A percentile compares a stretch with the other conserved stretches of the same genome.
phyloP scores from a whole-genome alignment of 805 yeast species.

The Candida fluviatilis region DNA sequence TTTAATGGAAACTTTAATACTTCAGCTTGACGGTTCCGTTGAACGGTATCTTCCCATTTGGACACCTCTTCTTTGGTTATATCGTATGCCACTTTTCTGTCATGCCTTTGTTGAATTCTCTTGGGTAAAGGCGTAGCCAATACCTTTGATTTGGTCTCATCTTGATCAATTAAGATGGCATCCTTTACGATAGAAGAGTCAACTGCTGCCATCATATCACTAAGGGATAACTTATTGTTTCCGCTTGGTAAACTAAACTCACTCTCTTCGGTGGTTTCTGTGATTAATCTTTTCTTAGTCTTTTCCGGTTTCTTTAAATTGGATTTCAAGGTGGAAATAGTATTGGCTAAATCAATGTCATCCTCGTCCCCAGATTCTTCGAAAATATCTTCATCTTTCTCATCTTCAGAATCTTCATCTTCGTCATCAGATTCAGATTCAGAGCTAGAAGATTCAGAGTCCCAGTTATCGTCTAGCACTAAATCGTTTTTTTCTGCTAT shows the following conservation, averaged over 20 bases:
- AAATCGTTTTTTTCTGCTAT: slow-evolving; percentile 18
- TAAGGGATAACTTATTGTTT: slow-evolving; percentile 56
- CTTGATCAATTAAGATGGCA: slow-evolving; percentile 46
- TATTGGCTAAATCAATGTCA: slow-evolving; percentile 49
- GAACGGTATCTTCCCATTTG: slow-evolving; percentile 85
- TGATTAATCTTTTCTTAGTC: slow-evolving; percentile 45
- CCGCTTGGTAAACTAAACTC: slow-evolving; percentile 65
- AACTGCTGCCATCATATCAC: slow-evolving; percentile 72
- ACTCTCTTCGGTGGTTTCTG: slow-evolving; percentile 57
- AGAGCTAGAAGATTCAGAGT: slow-evolving; percentile 17
- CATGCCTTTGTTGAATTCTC: slow-evolving; percentile 79
- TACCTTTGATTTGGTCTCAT: slow-evolving; percentile 38
- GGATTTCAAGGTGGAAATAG: slow-evolving; percentile 38
- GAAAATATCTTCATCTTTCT: slow-evolving; percentile 29
- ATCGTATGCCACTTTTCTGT: slow-evolving; percentile 86
- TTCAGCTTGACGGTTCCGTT: slow-evolving; percentile 77
- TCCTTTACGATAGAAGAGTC: slow-evolving; percentile 46
- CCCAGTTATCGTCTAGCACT: slow-evolving; percentile 29
- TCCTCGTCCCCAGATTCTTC: slow-evolving; percentile 38
- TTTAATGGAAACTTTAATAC: slow-evolving; percentile 74
- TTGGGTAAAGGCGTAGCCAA: slow-evolving; percentile 80
- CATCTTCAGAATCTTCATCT: slow-evolving; percentile 20
- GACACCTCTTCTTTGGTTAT: slow-evolving; percentile 81
- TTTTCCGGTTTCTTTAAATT: slow-evolving; percentile 28
- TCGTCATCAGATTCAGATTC: slow-evolving; percentile 19